These are phyloP conservation scores for Fonsecaea erecta DNA, from an alignment of 2,329 filamentous ascomycete genomes.

Conservation along the genomic window DNA sequence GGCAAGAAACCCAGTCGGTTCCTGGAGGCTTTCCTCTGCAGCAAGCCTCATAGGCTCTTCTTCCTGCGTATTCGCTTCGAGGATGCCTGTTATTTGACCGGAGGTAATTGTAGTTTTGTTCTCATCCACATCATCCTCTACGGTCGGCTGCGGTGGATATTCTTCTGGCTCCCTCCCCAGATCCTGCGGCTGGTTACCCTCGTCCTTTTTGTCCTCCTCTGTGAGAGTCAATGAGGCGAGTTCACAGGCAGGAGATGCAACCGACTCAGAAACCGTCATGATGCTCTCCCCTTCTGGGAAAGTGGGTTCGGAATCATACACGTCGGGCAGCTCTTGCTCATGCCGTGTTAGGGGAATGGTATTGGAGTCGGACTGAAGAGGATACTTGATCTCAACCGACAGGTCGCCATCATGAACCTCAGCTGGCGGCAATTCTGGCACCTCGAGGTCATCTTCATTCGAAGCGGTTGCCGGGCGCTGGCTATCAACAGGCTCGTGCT, in stretches of 20 bases:
- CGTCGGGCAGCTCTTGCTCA: neutral
- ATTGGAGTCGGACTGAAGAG: neutral
- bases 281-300: neutral
- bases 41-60: neutral
- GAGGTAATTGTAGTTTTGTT: neutral
- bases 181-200: neutral
- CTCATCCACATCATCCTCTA: neutral
- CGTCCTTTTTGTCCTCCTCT: constrained; percentile 1
- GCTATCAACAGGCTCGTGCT: neutral
- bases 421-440: too few relatives aligned
- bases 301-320: neutral
- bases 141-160: neutral
- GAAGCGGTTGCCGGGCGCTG: neutral
- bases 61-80: neutral
- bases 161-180: neutral
- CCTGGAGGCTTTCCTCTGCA: neutral
- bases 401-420: neutral
- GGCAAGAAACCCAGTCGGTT: neutral
- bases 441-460: neutral
- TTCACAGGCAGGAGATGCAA: neutral
- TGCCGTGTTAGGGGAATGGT: neutral
- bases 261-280: neutral
- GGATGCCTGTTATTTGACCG: neutral
- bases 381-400: neutral
- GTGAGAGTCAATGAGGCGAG: neutral